phyloP scores from a whole-genome alignment of 192 early-diverging fungal genomes.

The Umbelopsis isabellina region DNA sequence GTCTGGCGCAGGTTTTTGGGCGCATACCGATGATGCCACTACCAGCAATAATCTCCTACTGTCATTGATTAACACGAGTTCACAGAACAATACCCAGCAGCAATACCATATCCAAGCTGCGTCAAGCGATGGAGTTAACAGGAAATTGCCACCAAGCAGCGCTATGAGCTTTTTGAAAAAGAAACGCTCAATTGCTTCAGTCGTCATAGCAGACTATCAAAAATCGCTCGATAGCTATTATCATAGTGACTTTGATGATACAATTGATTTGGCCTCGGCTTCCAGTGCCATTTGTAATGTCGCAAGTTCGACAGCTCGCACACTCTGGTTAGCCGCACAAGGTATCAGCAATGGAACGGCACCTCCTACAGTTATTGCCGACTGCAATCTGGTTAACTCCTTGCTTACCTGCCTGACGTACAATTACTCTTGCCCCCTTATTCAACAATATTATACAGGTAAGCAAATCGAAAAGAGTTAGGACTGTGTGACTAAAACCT shows the following conservation, averaged over 20 bases:
- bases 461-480: background rate
- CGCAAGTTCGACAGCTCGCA: constrained; percentile 59
- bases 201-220: constrained; percentile 67
- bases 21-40: constrained; percentile 46
- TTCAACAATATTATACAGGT: constrained; percentile 53
- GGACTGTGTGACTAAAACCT: background rate
- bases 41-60: constrained; percentile 20
- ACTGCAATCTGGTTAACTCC: constrained; percentile 56
- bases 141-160: constrained; percentile 70
- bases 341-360: constrained; percentile 29
- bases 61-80: constrained; percentile 12
- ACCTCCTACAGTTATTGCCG: constrained; percentile 41
- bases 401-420: constrained; percentile 64
- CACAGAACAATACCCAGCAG: background rate
- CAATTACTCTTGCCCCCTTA: constrained; percentile 68
- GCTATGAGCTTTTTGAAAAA: constrained; percentile 71
- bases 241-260: constrained; percentile 68
- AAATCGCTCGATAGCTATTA: constrained; percentile 62
- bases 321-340: constrained; percentile 59
- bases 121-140: constrained; percentile 41
- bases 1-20: constrained; percentile 33
- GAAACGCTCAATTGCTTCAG: constrained; percentile 61
- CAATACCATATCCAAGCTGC: constrained; percentile 44
- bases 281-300: constrained; percentile 59
- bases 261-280: constrained; percentile 37